Evolutionary conservation across 805 yeast genomes (phyloP), one percentile per base, ranked within the genome.

Genomic region (Starmerella scarabaei): DNA sequence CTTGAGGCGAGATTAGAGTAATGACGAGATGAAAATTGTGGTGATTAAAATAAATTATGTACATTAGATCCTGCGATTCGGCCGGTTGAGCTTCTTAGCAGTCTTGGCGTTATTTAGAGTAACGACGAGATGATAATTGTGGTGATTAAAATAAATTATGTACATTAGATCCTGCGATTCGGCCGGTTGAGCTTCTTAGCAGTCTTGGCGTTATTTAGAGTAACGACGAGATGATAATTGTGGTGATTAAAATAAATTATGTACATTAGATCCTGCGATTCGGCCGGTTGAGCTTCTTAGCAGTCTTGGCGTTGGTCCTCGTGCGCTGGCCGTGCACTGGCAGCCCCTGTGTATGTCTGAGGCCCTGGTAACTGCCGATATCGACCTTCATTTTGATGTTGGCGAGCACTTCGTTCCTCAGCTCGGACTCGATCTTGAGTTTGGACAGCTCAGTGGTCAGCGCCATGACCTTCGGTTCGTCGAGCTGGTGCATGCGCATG

Each of bases 311-410:
- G 58, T 91, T 91, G 48, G 80, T 82, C 66, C 83, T 76, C 15
- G 98, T 91, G 46, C 79, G 71, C 68, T 91, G 97, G 53, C 98
- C 98, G 58, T 71, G 71, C 20, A 78, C 88, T 16, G 93, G 91
- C 26, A 61, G 47, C 33, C 93, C 88, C 61, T 75, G 66, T 33
- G 85, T 80, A 58, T 91, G 97, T 63, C 97, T 77, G 56, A 78
- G 62, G 65, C 98, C 98, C 41, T 75, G 77, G 57, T 81, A 83
- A 16, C 86, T 75, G 21, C 94, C 94, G 38, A 80, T 86, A 41
- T 68, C 65, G 59, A 80, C 75, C 71, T 84, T 85, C 53, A 80
- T 64, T 30, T 70, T 69, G 50, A 91, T 91, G 58, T 88, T 84
- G 30, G 75, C 77, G 53, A 80, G 72, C 35, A 61, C 55, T 48